These are phyloP conservation scores for Serpula lacrymans DNA, from an alignment of 768 basidiomycete genomes.

Conservation along the genomic window DNA sequence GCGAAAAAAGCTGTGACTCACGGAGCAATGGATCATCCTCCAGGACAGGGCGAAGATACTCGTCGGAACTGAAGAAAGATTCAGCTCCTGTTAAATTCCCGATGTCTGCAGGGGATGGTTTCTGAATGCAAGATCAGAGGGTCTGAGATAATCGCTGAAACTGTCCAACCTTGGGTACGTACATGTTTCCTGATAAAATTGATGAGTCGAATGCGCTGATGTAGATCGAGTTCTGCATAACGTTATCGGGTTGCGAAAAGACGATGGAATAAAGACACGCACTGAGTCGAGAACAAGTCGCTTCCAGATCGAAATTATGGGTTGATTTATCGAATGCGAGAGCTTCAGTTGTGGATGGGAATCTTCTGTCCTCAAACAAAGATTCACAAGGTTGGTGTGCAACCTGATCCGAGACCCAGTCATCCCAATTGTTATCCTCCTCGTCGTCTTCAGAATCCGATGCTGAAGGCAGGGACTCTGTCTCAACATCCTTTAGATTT, in stretches of 20 bases:
- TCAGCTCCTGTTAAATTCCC: conserved; percentile 53
- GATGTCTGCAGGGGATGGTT: conserved; percentile 44
- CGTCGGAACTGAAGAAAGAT: conserved; percentile 66
- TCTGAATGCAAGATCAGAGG: conserved; percentile 37
- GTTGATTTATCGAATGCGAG: conserved; percentile 56
- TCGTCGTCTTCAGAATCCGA: conserved; percentile 22
- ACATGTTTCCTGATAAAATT: conserved; percentile 86
- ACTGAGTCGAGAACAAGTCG: conserved; percentile 53
- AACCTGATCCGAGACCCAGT: conserved; percentile 73
- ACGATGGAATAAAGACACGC: conserved; percentile 20
- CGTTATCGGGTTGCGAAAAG: conserved; percentile 3
- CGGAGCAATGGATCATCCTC: conserved; percentile 90
- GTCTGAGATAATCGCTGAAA: neutral
- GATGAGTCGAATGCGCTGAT: conserved; percentile 76
- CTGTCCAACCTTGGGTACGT: conserved; percentile 2
- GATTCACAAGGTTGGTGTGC: conserved; percentile 56
- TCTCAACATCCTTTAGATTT: conserved; percentile 11
- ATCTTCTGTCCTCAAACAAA: conserved; percentile 66
- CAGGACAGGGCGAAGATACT: conserved; percentile 76
- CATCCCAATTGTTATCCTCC: conserved; percentile 70
- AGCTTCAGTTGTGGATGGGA: conserved; percentile 58
- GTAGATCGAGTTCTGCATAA: conserved; percentile 66
- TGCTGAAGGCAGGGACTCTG: conserved; percentile 13
- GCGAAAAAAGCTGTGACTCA: conserved; percentile 36
- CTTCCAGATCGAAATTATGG: conserved; percentile 63